Evolutionary conservation across 73 alveolate genomes (phyloP).

Genomic region (Paramecium bursaria): DNA sequence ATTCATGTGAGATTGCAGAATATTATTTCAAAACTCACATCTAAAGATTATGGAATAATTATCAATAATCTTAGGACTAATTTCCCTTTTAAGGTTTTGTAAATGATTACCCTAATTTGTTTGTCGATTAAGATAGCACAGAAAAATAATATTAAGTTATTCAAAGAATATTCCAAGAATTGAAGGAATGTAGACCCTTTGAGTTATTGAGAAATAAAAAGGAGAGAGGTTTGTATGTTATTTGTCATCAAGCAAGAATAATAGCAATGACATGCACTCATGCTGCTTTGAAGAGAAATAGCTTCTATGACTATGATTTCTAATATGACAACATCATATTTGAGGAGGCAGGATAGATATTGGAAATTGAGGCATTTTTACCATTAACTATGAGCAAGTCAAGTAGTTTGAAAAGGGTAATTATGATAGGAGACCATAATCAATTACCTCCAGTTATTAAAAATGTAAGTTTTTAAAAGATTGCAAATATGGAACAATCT

Average conservation of each 20-base stretch:
- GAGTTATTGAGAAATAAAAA: constrained; percentile 81
- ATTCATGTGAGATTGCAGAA: constrained; percentile 76
- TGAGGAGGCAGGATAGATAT: constrained; percentile 84
- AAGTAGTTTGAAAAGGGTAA: constrained; percentile 80
- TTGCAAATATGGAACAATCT: constrained; percentile 79
- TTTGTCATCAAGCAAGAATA: constrained; percentile 81
- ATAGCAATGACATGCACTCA: constrained; percentile 92
- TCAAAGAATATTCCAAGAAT: constrained; percentile 63
- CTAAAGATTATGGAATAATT: constrained; percentile 51
- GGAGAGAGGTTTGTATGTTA: constrained; percentile 74
- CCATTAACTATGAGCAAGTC: constrained; percentile 74
- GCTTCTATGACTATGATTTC: constrained; percentile 74
- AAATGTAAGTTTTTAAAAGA: constrained; percentile 75
- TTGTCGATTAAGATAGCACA: neutral
- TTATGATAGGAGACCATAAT: constrained; percentile 90
- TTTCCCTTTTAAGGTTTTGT: constrained; percentile 30
- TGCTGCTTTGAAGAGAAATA: constrained; percentile 85
- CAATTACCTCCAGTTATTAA: constrained; percentile 94
- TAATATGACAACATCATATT: constrained; percentile 72
- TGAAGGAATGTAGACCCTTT: constrained; percentile 73
- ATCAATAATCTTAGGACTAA: constrained; percentile 50
- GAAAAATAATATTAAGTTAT: constrained; percentile 70
- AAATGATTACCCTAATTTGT: neutral
- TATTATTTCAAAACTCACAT: constrained; percentile 64
- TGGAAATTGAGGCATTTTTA: constrained; percentile 80